Evolutionary conservation across 2,329 filamentous ascomycete genomes (phyloP).

Genomic region (Scedosporium minutisporum): DNA sequence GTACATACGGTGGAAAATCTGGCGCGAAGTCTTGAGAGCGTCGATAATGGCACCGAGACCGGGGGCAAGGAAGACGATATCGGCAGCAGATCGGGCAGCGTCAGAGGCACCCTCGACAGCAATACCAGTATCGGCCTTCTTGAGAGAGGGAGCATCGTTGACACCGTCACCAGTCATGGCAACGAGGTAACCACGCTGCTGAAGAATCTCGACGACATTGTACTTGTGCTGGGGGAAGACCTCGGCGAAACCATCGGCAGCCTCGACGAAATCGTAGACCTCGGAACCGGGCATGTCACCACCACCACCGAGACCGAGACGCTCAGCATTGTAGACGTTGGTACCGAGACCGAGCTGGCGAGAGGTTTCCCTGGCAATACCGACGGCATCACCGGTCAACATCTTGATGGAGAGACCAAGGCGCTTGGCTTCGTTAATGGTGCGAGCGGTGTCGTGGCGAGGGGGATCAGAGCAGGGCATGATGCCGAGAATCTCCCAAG

Average conservation of each 20-base stretch:
- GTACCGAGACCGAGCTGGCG: slow-evolving; percentile 85
- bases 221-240: slow-evolving; percentile 96
- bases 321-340: slow-evolving; percentile 90
- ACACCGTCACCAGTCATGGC: slow-evolving; percentile 96
- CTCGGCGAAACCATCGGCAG: slow-evolving; percentile 88
- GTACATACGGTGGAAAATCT: slow-evolving; percentile 97
- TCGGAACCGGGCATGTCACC: slow-evolving; percentile 91
- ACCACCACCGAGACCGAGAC: slow-evolving; percentile 79
- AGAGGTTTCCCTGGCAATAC: slow-evolving; percentile 85
- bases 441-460: slow-evolving; percentile 81
- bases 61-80: slow-evolving; percentile 88
- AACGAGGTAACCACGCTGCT: slow-evolving; percentile 86
- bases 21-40: slow-evolving; percentile 82
- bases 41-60: slow-evolving; percentile 89
- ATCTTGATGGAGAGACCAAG: slow-evolving; percentile 90
- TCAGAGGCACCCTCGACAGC: slow-evolving; percentile 88
- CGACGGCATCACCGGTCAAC: slow-evolving; percentile 90
- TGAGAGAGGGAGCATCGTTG: slow-evolving; percentile 85
- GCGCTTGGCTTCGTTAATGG: slow-evolving; percentile 79
- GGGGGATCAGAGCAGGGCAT: slow-evolving; percentile 92
- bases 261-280: slow-evolving; percentile 92
- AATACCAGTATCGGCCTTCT: slow-evolving; percentile 95
- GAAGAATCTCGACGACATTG: slow-evolving; percentile 85
- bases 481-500: slow-evolving; percentile 88
- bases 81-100: slow-evolving; percentile 80